These are phyloP conservation scores for Fomitopsis pinicola DNA, from an alignment of 1,284 basidiomycete species.

Conservation along the genomic window DNA sequence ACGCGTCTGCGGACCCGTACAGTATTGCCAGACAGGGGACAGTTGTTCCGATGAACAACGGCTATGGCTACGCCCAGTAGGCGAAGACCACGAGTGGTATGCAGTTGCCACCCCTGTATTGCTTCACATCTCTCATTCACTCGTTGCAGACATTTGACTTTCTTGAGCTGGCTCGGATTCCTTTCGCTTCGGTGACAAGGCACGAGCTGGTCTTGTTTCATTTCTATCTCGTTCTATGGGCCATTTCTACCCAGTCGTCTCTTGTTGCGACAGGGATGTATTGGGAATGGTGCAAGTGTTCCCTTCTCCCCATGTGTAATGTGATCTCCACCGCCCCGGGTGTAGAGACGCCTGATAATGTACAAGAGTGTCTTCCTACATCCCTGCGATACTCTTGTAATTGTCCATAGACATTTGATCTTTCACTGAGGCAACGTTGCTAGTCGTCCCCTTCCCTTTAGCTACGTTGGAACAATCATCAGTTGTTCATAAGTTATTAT, in stretches of 20 bases:
- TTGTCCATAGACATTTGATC: not conserved
- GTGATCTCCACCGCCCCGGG: not conserved
- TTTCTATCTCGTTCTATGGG: not conserved
- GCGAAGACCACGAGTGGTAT: not conserved
- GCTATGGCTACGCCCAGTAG: not conserved
- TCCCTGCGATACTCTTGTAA: not conserved
- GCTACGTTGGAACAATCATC: not conserved
- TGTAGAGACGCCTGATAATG: not conserved
- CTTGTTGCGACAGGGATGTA: not conserved
- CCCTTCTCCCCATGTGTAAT: not conserved
- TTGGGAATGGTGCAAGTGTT: not conserved
- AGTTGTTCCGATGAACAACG: constrained; percentile 9
- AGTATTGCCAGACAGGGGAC: constrained; percentile 14
- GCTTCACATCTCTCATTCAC: not conserved
- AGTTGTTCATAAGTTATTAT: not conserved
- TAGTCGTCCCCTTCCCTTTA: not conserved
- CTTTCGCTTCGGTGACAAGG: not conserved
- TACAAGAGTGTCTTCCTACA: not conserved
- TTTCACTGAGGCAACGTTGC: not conserved
- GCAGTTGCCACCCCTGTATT: not conserved
- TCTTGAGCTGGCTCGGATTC: not conserved
- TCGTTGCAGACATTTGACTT: not conserved
- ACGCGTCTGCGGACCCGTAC: constrained; percentile 29
- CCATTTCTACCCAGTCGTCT: not conserved
- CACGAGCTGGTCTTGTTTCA: constrained; percentile 1